Conservation (phyloP, 2,329 filamentous ascomycete species). For the Fusarium albosuccineum region DNA sequence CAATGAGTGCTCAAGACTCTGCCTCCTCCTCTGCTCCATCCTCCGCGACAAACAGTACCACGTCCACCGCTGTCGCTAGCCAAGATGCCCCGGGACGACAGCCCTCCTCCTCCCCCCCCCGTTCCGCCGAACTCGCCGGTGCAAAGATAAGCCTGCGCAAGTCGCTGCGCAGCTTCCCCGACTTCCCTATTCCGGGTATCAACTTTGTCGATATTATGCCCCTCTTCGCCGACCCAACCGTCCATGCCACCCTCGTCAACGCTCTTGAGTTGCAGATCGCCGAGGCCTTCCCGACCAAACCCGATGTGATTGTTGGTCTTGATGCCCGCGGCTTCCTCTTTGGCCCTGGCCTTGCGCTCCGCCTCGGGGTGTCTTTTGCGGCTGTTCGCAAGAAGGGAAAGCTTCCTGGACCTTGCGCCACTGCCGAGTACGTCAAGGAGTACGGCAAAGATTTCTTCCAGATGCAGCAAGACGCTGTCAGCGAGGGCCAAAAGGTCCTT, state of each 20-base stretch:
- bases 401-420: conserved; percentile 89
- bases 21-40: conserved; percentile 44
- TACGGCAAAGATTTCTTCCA: conserved; percentile 97
- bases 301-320: conserved; percentile 92
- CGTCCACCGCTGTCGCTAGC: conserved; percentile 49
- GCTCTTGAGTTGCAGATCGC: conserved; percentile 87
- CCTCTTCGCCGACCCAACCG: conserved; percentile 82
- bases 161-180: conserved; percentile 85
- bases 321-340: conserved; percentile 97
- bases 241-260: conserved; percentile 82
- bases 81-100: conserved; percentile 74
- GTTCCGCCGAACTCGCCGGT: conserved; percentile 75
- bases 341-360: conserved; percentile 87
- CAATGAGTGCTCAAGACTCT: conserved; percentile 50
- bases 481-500: conserved; percentile 88
- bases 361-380: conserved; percentile 87
- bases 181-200: conserved; percentile 93
- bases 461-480: conserved; percentile 90
- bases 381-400: conserved; percentile 97
- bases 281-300: conserved; percentile 73
- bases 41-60: conserved; percentile 45
- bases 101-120: conserved; percentile 71
- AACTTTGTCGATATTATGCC: conserved; percentile 99
- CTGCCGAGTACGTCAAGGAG: conserved; percentile 92
- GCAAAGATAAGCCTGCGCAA: conserved; percentile 77